Percentiles rank a stretch among this genome's conserved stretches.
phyloP scores from a whole-genome alignment of 331 rosid species.

The Erythrophleum ivorense region DNA sequence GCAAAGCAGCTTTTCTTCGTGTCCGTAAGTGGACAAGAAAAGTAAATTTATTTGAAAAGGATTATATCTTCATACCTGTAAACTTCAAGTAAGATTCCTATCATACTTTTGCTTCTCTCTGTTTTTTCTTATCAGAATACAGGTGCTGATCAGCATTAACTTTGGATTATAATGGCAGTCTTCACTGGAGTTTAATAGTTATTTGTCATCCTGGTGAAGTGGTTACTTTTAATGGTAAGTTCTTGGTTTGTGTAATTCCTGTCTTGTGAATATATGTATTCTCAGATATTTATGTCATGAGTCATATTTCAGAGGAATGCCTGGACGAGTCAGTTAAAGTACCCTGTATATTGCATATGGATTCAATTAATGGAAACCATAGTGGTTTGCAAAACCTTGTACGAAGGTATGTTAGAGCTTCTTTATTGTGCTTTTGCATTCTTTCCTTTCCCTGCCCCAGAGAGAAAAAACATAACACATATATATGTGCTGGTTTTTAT shows the following conservation, averaged over 20 bases:
- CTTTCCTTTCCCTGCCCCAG: not conserved
- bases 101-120: constrained; percentile 14
- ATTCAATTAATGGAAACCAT: constrained; percentile 79
- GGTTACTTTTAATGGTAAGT: constrained; percentile 61
- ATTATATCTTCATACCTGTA: constrained; percentile 82
- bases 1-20: constrained; percentile 78
- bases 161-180: constrained; percentile 53
- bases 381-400: constrained; percentile 72
- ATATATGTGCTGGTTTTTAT: not conserved
- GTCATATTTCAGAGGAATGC: constrained; percentile 56
- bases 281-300: constrained; percentile 30
- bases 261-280: constrained; percentile 26
- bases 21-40: constrained; percentile 85
- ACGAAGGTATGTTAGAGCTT: constrained; percentile 63
- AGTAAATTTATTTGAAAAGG: constrained; percentile 75
- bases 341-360: constrained; percentile 88
- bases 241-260: constrained; percentile 24
- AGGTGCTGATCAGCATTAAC: constrained; percentile 36
- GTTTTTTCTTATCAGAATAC: constrained; percentile 29
- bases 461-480: too few relatives aligned
- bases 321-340: constrained; percentile 49
- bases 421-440: constrained; percentile 4
- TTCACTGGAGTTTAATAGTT: constrained; percentile 85
- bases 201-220: constrained; percentile 84
- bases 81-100: constrained; percentile 71